A percentile compares a stretch with the other conserved stretches of the same genome.
Evolutionary conservation across 345 rosid genomes (phyloP).

Genomic region (Brassica incana): DNA sequence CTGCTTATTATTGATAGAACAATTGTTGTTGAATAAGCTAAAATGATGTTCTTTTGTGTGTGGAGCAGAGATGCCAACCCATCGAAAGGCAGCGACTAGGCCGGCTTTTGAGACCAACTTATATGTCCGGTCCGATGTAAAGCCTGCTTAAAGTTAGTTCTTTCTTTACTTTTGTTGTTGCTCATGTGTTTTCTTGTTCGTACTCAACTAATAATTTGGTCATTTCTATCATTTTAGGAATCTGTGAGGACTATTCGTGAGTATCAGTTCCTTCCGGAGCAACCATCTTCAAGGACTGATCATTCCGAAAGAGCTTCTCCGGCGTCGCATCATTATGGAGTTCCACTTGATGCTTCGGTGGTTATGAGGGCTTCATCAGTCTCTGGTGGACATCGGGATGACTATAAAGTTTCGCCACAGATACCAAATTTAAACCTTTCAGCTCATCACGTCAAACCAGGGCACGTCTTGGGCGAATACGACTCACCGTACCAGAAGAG

Average conservation of each 20-base stretch:
- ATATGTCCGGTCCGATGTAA: slow-evolving; percentile 57
- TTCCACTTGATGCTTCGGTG: slow-evolving; percentile 46
- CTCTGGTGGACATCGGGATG: slow-evolving; percentile 43
- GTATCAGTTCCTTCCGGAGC: slow-evolving; percentile 86
- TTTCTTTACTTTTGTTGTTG: not conserved
- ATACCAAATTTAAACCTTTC: slow-evolving; percentile 64
- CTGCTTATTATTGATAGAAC: not conserved
- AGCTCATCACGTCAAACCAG: slow-evolving; percentile 62
- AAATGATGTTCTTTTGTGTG: not conserved
- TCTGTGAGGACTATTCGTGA: slow-evolving; percentile 63
- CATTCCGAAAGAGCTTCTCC: slow-evolving; percentile 51
- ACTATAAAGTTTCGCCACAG: slow-evolving; percentile 50
- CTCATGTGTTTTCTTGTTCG: not conserved
- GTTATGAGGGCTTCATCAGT: slow-evolving; percentile 44
- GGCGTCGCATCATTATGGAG: slow-evolving; percentile 42
- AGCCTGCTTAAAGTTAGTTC: slow-evolving; percentile 52
- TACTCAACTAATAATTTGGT: not conserved
- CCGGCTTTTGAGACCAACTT: slow-evolving; percentile 52
- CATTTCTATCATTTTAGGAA: slow-evolving; percentile 28
- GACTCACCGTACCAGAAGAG: slow-evolving; percentile 49
- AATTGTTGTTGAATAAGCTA: not conserved
- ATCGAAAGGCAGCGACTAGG: slow-evolving; percentile 45
- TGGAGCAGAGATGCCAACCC: slow-evolving; percentile 52
- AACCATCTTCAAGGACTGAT: slow-evolving; percentile 67
- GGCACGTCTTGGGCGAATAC: slow-evolving; percentile 50